Conservation (phyloP, 179 eudicot species). For the Drosera spatulata region DNA sequence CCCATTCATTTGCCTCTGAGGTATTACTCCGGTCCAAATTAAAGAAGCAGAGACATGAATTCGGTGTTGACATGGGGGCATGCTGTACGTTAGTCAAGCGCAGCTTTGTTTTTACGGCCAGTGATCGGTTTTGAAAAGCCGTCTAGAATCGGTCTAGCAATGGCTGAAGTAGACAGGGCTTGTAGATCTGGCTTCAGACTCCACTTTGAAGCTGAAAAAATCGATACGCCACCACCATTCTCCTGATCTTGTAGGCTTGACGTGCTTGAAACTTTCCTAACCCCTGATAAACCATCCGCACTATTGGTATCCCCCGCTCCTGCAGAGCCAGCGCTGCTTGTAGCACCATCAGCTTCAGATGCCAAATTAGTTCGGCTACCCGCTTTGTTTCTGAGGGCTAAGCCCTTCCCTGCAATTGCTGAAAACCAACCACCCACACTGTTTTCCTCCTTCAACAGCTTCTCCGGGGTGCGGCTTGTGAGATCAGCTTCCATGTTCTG, state of each 20-base stretch:
- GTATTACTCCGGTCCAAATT: too few species aligned
- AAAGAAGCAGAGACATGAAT: too few species aligned
- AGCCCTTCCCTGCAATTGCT: slow-evolving; percentile 63
- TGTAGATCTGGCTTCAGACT: slow-evolving; percentile 66
- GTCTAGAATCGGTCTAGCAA: slow-evolving; percentile 71
- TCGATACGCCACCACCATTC: slow-evolving; percentile 25
- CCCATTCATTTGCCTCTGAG: too few species aligned
- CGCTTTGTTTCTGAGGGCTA: slow-evolving; percentile 78
- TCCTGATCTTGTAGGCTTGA: slow-evolving; percentile 73
- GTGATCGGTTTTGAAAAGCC: slow-evolving; percentile 71
- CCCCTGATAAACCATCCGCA: slow-evolving; percentile 35
- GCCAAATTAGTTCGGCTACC: slow-evolving; percentile 44
- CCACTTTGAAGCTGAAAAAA: slow-evolving; percentile 75
- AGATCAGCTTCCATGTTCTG: slow-evolving; percentile 62
- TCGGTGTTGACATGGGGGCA: neutral
- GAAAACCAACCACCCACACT: slow-evolving; percentile 56
- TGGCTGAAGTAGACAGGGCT: slow-evolving; percentile 53
- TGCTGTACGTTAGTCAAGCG: slow-evolving; percentile 47
- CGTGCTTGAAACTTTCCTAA: slow-evolving; percentile 78
- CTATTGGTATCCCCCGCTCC: slow-evolving; percentile 33
- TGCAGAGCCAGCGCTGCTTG: slow-evolving; percentile 20
- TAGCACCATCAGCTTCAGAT: slow-evolving; percentile 36
- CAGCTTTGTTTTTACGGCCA: slow-evolving; percentile 64
- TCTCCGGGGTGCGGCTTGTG: slow-evolving; percentile 43
- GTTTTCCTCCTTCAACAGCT: slow-evolving; percentile 62